Conservation (phyloP, 2,329 filamentous ascomycete species). For the Penicillium nordicum region DNA sequence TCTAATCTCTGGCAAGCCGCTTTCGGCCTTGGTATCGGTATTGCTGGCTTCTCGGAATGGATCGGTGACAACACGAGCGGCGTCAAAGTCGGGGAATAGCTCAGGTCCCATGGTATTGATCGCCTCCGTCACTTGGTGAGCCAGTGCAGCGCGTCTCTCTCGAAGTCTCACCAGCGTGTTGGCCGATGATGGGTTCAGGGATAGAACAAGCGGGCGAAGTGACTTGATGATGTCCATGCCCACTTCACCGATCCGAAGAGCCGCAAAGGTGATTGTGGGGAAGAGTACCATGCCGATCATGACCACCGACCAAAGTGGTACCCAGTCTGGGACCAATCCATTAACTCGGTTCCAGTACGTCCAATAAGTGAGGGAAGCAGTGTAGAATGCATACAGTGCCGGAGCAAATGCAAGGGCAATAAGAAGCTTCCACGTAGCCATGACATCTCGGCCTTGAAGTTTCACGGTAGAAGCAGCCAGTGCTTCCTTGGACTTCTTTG, state of each 20-base stretch:
- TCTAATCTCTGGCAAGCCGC: slow-evolving; percentile 22
- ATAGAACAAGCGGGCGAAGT: slow-evolving; percentile 78
- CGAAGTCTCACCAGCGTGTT: slow-evolving; percentile 81
- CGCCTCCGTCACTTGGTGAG: slow-evolving; percentile 77
- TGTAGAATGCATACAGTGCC: slow-evolving; percentile 77
- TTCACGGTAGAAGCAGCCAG: slow-evolving; percentile 85
- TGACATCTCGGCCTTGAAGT: slow-evolving; percentile 81
- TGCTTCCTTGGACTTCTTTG: slow-evolving; percentile 76
- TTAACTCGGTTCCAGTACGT: slow-evolving; percentile 77
- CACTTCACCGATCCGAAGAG: slow-evolving; percentile 92
- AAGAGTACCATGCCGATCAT: slow-evolving; percentile 75
- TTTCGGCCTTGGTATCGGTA: slow-evolving; percentile 15
- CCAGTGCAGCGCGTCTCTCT: slow-evolving; percentile 67
- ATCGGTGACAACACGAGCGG: slow-evolving; percentile 63
- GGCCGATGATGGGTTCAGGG: slow-evolving; percentile 76
- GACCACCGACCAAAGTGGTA: slow-evolving; percentile 75
- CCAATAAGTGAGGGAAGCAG: slow-evolving; percentile 68
- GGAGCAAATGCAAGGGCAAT: slow-evolving; percentile 83
- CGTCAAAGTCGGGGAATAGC: slow-evolving; percentile 94
- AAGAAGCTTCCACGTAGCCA: slow-evolving; percentile 90
- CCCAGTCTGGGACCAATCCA: slow-evolving; percentile 74
- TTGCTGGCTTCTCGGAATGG: slow-evolving; percentile 41
- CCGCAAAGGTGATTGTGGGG: slow-evolving; percentile 84
- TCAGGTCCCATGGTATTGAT: slow-evolving; percentile 96
- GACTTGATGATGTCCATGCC: slow-evolving; percentile 99